Evolutionary conservation across 495 filamentous ascomycete genomes (phyloP).

Genomic region (Neurospora sp.): DNA sequence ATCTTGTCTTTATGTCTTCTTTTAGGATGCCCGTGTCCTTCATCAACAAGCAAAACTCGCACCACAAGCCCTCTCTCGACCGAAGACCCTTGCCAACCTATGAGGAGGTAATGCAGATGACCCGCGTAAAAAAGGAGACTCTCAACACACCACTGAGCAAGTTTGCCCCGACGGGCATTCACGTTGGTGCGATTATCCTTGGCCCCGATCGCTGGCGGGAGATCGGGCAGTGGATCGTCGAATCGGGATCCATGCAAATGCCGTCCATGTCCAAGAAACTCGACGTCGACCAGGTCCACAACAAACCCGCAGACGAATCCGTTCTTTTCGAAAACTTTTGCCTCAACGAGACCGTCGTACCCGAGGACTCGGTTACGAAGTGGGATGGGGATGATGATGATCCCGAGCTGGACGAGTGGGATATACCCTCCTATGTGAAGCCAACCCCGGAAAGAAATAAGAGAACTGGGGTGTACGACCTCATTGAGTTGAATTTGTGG

Average conservation of each 20-base stretch:
- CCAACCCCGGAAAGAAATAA: no score
- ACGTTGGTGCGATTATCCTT: neutral
- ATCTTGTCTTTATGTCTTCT: neutral
- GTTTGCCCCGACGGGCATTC: neutral
- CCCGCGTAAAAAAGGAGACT: neutral
- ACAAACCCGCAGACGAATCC: neutral
- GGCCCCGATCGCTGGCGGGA: neutral
- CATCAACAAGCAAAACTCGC: neutral
- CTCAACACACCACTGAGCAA: neutral
- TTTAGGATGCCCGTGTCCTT: neutral
- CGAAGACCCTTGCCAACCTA: neutral
- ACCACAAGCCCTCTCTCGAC: neutral
- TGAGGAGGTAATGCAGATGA: neutral
- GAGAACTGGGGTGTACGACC: no score
- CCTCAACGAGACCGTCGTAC: neutral
- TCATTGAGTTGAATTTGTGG: no score
- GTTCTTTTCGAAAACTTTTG: neutral
- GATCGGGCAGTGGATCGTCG: neutral
- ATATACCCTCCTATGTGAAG: no score
- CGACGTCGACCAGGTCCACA: neutral
- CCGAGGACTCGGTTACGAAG: neutral
- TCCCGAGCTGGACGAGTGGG: no score
- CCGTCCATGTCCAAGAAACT: no score
- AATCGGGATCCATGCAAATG: neutral
- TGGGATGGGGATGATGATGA: neutral